These are phyloP conservation scores for Juglanconis juglandina DNA, from an alignment of 2,329 filamentous ascomycete species.

Conservation along the genomic window DNA sequence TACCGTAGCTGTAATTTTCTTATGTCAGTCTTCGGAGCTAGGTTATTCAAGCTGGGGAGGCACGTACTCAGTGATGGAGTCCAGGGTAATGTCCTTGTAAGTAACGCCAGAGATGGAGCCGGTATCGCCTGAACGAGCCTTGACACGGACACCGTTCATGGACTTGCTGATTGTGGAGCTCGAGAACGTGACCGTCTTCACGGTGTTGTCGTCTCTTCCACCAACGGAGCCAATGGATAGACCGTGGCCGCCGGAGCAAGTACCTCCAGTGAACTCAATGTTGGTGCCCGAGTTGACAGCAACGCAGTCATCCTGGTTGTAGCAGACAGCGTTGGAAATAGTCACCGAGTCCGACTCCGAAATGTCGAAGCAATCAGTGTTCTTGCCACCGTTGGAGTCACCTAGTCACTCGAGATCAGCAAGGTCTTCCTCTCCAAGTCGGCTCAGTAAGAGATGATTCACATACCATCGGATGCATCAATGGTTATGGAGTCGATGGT, in stretches of 20 bases:
- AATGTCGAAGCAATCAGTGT: slow-evolving; percentile 54
- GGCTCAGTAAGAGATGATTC: slow-evolving; percentile 31
- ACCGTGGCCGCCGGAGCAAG: slow-evolving; percentile 49
- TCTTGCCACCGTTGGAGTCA: slow-evolving; percentile 33
- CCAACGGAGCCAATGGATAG: slow-evolving; percentile 57
- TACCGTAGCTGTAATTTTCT: slow-evolving; percentile 8
- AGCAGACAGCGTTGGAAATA: slow-evolving; percentile 48
- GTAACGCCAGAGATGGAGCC: slow-evolving; percentile 1
- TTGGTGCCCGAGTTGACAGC: slow-evolving; percentile 53
- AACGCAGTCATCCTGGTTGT: slow-evolving; percentile 59
- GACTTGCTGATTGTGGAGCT: slow-evolving; percentile 48
- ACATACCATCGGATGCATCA: slow-evolving; percentile 51
- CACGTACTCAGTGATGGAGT: slow-evolving; percentile 5
- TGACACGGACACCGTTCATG: slow-evolving; percentile 39
- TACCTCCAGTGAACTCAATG: slow-evolving; percentile 36
- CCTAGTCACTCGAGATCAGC: slow-evolving; percentile 5
- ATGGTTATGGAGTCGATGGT: slow-evolving; percentile 50
- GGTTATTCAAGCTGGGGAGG: not conserved
- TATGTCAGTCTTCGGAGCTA: too few relatives aligned
- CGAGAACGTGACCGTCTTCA: slow-evolving; percentile 47
- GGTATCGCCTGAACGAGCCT: slow-evolving; percentile 2
- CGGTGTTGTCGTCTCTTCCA: slow-evolving; percentile 49
- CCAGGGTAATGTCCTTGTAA: slow-evolving; percentile 4
- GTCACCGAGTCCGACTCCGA: slow-evolving; percentile 43
- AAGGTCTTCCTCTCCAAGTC: slow-evolving; percentile 5